Base-by-base conservation (phyloP, 352 stramenopile species). In the Lagenidium giganteum region DNA sequence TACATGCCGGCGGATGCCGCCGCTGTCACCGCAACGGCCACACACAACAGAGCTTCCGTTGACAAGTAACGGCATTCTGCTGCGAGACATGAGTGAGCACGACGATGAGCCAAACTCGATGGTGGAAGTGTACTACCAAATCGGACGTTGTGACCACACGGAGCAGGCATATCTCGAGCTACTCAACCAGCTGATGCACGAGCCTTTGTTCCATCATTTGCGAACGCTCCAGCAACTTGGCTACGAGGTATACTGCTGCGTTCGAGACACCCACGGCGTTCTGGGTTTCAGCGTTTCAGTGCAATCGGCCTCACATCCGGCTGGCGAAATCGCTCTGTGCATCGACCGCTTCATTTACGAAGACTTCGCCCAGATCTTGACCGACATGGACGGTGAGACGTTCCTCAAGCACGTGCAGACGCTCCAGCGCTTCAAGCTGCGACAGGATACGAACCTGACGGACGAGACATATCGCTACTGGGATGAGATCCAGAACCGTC, bases 111-210 rank as follows among this genome's bases (percentile, higher is more conserved):
- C 59, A 14, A 95, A 95, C 48, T 87, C 71, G 37, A 64, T 83
- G 9, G 74, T 93, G 8, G 80, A 91, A 26, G 61, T 88, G 23
- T 93, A 94, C 45, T 93, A 87, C 60, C 84, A 95, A 51, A 64
- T 94, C 9, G 80, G 80, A 20, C 61, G 70, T 25, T 55, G 74
- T 28, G 47, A 41, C 16, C 61, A 67, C 18, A 44, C 63, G 40
- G 60, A 82, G 37, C 61, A 65, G 50, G 74, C 77, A 27, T 80
- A 90, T 29, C 69, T 70, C 11, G 52, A 87, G n/a, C 35, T 95
- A 18, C 39, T 95, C 31, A 69, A 89, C 21, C 56, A 84, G 39
- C 42, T 95, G 23, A 83, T 95, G 67, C 63, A 72, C 6, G 81
- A 95, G 48, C 83, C 83, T 14, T 64, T 95, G 8, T 95, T 92